Conservation (phyloP, 306 rosid genomes). For the Glycine latifolia region DNA sequence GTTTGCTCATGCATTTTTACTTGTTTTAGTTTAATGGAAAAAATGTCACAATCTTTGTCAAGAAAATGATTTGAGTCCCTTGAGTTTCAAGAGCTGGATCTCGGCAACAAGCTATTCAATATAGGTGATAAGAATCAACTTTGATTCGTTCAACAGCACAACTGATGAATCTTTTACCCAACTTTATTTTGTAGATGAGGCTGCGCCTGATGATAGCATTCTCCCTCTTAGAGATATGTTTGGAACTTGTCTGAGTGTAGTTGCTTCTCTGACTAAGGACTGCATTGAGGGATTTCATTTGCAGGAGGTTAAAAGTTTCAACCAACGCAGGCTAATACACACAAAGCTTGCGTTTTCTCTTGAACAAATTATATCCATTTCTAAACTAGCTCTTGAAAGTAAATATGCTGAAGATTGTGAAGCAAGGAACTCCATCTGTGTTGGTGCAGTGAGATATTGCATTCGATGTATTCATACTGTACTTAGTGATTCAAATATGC, state of each 20-base stretch:
- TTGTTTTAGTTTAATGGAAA: slow-evolving; percentile 15
- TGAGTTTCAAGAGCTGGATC: slow-evolving; percentile 31
- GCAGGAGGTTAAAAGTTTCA: slow-evolving; percentile 61
- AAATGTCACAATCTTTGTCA: slow-evolving; percentile 24
- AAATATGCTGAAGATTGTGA: slow-evolving; percentile 52
- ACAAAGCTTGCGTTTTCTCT: slow-evolving; percentile 83
- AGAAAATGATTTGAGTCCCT: background rate
- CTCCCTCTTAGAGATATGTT: slow-evolving; percentile 57
- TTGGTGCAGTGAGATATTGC: slow-evolving; percentile 62
- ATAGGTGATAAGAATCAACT: slow-evolving; percentile 6
- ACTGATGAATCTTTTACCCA: slow-evolving; percentile 37
- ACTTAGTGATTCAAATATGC: slow-evolving; percentile 71
- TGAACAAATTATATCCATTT: slow-evolving; percentile 74
- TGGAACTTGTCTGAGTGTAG: slow-evolving; percentile 70
- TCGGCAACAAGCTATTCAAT: slow-evolving; percentile 30
- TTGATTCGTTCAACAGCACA: slow-evolving; percentile 38
- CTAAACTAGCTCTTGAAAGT: slow-evolving; percentile 67
- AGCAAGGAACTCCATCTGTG: slow-evolving; percentile 50
- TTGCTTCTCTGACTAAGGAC: slow-evolving; percentile 65
- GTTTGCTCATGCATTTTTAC: slow-evolving; percentile 11
- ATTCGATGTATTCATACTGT: slow-evolving; percentile 65
- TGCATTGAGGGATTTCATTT: slow-evolving; percentile 76
- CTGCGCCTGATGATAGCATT: slow-evolving; percentile 58
- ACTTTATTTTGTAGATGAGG: slow-evolving; percentile 65
- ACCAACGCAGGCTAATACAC: slow-evolving; percentile 59